Conservation (phyloP, 352 stramenopile genomes). For the Chrysophaeum taylorii region DNA sequence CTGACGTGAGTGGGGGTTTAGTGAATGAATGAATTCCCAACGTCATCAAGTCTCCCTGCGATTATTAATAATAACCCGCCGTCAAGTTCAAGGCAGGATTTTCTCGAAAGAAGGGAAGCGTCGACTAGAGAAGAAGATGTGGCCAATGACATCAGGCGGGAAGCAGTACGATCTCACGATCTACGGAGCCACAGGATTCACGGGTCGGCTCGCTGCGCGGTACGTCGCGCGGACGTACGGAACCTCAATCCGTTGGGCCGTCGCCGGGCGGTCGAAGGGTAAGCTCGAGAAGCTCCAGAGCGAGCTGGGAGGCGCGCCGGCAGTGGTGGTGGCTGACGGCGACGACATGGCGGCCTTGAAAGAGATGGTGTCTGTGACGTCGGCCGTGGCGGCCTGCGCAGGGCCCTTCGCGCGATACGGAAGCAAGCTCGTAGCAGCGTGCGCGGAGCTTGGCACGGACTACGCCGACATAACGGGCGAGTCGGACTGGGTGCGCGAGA, state of each 20-base stretch:
- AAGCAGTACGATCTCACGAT: conserved; percentile 61
- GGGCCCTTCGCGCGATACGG: conserved; percentile 75
- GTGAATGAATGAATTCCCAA: too few species aligned
- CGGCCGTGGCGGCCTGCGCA: conserved; percentile 61
- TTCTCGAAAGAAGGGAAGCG: too few species aligned
- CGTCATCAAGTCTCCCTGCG: too few species aligned
- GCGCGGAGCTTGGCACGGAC: conserved; percentile 68
- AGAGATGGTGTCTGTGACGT: conserved; percentile 60
- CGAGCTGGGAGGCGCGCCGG: conserved; percentile 34
- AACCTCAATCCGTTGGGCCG: conserved; percentile 58
- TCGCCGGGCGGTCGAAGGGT: conserved; percentile 59
- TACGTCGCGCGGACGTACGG: conserved; percentile 26
- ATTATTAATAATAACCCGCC: too few species aligned
- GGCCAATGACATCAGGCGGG: too few species aligned
- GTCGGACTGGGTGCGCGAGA: conserved; percentile 61
- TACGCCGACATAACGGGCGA: conserved; percentile 82
- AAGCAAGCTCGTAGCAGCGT: conserved; percentile 61
- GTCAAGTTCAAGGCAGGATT: too few species aligned
- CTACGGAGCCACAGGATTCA: conserved; percentile 76
- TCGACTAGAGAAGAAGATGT: too few species aligned
- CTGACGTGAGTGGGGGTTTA: too few species aligned
- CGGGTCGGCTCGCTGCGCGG: conserved; percentile 48
- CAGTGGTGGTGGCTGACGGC: conserved; percentile 46
- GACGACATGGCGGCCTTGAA: conserved; percentile 48
- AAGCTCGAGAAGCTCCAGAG: conserved; percentile 48